Base-by-base conservation (phyloP, 768 basidiomycete species). In the Lactarius hatsudake region DNA sequence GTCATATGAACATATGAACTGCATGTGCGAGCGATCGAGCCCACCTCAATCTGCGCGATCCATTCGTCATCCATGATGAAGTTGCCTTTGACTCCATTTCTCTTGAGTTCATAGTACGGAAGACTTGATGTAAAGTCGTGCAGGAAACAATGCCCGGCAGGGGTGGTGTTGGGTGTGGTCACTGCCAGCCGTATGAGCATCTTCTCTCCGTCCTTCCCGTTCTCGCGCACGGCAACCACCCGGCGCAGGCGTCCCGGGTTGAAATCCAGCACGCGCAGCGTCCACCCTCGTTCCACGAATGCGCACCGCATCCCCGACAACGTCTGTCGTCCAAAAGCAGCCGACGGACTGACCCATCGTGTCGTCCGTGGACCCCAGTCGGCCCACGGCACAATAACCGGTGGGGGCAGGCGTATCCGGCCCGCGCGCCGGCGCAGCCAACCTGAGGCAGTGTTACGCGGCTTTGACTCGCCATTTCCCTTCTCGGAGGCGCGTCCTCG, bases 41-140 rank as follows among this genome's bases (percentile, higher is more conserved):
- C 13, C 45, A 67, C 66, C 62, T 48, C 42, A n/a, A 60, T 64
- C 28, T 63, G 58, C 32, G 54, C 62, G 6, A 60, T 60, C 62
- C 62, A 64, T 56, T 63, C 62, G 26, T 67, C 62, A 23, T 64
- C 66, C 53, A 67, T 67, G 40, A 60, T 9, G 10, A 67, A 15
- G 26, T 28, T 26, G 23, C 57, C 40, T 23, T 30, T 38, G 18
- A 23, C 23, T 15, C 42, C 66, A 9, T 10, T 43, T 45, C 51
- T 63, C 40, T 42, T 59, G 40, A 63, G 57, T 20, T 59, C 66
- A n/a, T 43, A 62, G 53, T 56, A 67, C 26, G 66, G 62, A 40
- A 67, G 62, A 26, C 42, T 38, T 17, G 66, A 63, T 18, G 42
- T 34, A 9, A 67, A 10, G 32, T 63, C 62, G 15, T 32, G 30